These are phyloP conservation scores for Fusarium ramigenum DNA, from an alignment of 2,329 filamentous ascomycete species.

Conservation along the genomic window DNA sequence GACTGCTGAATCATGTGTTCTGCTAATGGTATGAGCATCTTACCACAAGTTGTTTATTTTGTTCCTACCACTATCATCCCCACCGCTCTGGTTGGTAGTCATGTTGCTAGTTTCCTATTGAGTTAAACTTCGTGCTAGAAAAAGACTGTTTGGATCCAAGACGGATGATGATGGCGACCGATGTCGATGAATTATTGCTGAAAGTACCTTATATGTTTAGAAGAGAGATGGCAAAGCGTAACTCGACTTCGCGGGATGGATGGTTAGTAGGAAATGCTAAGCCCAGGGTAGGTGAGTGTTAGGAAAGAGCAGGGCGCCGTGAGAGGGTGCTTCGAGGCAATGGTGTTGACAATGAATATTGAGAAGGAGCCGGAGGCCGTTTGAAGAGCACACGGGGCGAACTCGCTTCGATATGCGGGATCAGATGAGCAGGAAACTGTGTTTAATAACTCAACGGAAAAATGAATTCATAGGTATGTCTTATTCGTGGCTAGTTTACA, in stretches of 20 bases:
- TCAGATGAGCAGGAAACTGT: not conserved
- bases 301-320: not conserved
- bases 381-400: not conserved
- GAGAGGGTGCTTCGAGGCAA: not conserved
- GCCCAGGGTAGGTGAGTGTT: not conserved
- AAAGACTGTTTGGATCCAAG: constrained; percentile 14
- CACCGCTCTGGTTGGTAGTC: not conserved
- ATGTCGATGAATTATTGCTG: not conserved
- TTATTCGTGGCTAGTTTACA: constrained; percentile 43
- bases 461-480: constrained; percentile 39
- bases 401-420: not conserved
- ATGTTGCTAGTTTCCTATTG: not conserved
- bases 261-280: not conserved
- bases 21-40: not conserved
- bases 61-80: not conserved
- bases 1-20: not conserved
- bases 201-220: not conserved
- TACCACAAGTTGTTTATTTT: not conserved
- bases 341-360: not conserved
- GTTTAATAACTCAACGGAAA: constrained; percentile 25
- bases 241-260: not conserved
- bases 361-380: not conserved
- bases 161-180: not conserved
- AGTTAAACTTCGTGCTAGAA: not conserved
- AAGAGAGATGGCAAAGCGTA: not conserved